Evolutionary conservation across 2,329 filamentous ascomycete genomes (phyloP).

Genomic region (Cladosporium colombiae): DNA sequence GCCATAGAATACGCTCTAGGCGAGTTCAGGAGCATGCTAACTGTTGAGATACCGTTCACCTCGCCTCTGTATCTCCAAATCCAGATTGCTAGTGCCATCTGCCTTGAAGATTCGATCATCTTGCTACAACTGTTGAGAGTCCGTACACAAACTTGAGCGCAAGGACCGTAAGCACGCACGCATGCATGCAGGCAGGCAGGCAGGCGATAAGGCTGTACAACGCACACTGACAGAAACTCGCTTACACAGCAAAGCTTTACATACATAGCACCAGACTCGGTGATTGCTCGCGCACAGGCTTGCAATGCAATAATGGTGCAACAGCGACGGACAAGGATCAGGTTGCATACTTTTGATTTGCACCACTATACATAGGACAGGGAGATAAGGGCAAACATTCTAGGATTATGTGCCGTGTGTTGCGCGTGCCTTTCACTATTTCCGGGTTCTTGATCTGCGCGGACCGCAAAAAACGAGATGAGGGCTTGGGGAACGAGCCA

Average conservation of each 20-base stretch:
- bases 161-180: background rate
- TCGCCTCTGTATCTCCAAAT: no score
- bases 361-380: background rate
- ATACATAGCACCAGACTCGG: background rate
- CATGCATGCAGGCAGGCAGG: no score
- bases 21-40: no score
- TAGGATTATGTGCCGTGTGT: background rate
- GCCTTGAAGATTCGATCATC: no score
- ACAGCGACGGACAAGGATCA: background rate
- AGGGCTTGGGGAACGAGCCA: background rate
- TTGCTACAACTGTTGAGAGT: no score
- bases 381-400: background rate
- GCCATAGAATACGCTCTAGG: no score
- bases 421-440: background rate
- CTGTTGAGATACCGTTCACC: no score
- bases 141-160: no score
- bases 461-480: slow-evolving; percentile 7
- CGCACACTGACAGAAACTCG: background rate
- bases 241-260: background rate
- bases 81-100: no score
- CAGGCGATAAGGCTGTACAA: background rate
- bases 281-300: background rate
- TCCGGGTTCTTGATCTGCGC: slow-evolving; percentile 6
- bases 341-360: background rate
- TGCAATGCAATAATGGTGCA: background rate